Percentiles rank a stretch among this genome's conserved stretches.
These are phyloP conservation scores for Alternaria arborescens DNA, from an alignment of 2,329 filamentous ascomycete species.

Conservation along the genomic window DNA sequence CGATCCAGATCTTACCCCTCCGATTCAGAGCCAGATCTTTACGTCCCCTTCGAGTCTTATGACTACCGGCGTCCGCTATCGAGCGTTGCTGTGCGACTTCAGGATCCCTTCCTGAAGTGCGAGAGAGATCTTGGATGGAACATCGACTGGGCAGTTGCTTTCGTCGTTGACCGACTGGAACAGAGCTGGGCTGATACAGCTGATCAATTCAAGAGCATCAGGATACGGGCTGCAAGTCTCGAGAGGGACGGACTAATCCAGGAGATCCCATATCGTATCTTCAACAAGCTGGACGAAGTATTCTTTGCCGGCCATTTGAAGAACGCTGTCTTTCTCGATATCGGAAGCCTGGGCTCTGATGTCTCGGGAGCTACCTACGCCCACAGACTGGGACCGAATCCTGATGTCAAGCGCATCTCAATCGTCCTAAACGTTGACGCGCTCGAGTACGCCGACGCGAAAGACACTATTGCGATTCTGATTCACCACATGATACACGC, in stretches of 20 bases:
- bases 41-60: slow-evolving; percentile 7
- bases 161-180: slow-evolving; percentile 45
- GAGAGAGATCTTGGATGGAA: slow-evolving; percentile 49
- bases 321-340: slow-evolving; percentile 49
- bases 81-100: slow-evolving; percentile 21
- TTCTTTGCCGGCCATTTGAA: slow-evolving; percentile 52
- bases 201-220: slow-evolving; percentile 27
- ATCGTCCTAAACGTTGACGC: slow-evolving; percentile 44
- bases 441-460: slow-evolving; percentile 36
- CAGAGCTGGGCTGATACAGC: slow-evolving; percentile 28
- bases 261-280: slow-evolving; percentile 47
- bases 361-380: slow-evolving; percentile 50
- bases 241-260: slow-evolving; percentile 25
- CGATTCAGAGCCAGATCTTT: slow-evolving; percentile 30
- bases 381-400: slow-evolving; percentile 37
- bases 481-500: slow-evolving; percentile 59
- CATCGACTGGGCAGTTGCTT: slow-evolving; percentile 54
- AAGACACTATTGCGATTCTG: slow-evolving; percentile 48
- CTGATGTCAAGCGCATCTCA: slow-evolving; percentile 45
- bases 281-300: slow-evolving; percentile 47
- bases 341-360: slow-evolving; percentile 32
- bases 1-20: slow-evolving; percentile 20
- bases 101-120: slow-evolving; percentile 32
- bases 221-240: slow-evolving; percentile 21
- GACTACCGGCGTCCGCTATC: slow-evolving; percentile 11